phyloP scores from a whole-genome alignment of 2,329 filamentous ascomycete species.

The Ascochyta pisi region DNA sequence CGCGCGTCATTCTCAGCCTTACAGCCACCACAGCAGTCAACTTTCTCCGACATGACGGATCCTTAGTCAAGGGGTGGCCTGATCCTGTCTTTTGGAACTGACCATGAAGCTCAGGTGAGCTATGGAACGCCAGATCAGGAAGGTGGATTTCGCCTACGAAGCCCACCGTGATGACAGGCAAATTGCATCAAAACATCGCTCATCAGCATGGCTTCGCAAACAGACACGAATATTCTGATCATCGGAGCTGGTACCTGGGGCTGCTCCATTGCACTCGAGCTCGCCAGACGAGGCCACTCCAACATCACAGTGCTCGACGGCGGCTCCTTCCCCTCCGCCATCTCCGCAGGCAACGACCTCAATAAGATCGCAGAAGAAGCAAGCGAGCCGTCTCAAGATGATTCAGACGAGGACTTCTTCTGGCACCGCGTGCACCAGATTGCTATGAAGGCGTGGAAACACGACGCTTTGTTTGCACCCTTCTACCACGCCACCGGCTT shows the following conservation, averaged over 20 bases:
- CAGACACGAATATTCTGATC: slow-evolving; percentile 46
- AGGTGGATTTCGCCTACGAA: slow-evolving; percentile 5
- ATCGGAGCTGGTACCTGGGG: slow-evolving; percentile 61
- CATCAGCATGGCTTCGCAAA: slow-evolving; percentile 7
- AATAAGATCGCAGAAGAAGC: slow-evolving; percentile 56
- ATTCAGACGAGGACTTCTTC: slow-evolving; percentile 45
- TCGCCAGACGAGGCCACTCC: slow-evolving; percentile 56
- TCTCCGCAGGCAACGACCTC: slow-evolving; percentile 57
- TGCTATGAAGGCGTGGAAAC: slow-evolving; percentile 53
- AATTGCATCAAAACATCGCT: not conserved
- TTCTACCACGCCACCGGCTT: slow-evolving; percentile 58
- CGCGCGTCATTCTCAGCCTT: not conserved
- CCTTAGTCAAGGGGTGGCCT: not conserved
- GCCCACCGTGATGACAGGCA: not conserved
- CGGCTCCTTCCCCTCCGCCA: slow-evolving; percentile 52
- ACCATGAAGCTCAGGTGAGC: not conserved
- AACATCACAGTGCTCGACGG: slow-evolving; percentile 56
- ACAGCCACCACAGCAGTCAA: not conserved
- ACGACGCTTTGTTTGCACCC: slow-evolving; percentile 52
- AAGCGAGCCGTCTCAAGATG: slow-evolving; percentile 28
- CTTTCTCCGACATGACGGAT: not conserved
- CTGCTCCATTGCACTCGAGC: slow-evolving; percentile 57
- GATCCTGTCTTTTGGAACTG: not conserved
- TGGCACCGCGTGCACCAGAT: slow-evolving; percentile 44
- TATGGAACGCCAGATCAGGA: not conserved